Evolutionary conservation across 2,329 filamentous ascomycete species (phyloP).

Genomic region (Stenocarpella maydis): DNA sequence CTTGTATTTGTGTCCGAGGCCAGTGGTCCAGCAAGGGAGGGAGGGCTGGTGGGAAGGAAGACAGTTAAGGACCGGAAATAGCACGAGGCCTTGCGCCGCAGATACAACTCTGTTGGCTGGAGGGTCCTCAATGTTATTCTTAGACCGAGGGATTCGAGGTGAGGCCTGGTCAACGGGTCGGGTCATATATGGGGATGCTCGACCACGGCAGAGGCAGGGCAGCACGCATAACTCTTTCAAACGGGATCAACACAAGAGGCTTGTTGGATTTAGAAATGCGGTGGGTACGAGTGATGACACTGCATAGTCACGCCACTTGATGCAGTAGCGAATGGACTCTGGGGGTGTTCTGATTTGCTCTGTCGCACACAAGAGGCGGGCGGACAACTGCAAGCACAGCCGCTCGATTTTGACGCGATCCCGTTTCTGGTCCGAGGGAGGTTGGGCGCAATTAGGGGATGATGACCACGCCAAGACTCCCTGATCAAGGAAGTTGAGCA

Average conservation of each 20-base stretch:
- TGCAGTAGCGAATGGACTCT: constrained; percentile 14
- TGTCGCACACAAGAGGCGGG: constrained; percentile 16
- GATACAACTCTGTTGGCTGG: constrained; percentile 1
- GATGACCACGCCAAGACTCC: constrained; percentile 27
- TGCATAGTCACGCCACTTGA: constrained; percentile 20
- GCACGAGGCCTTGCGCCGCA: background rate
- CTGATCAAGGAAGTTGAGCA: constrained; percentile 27
- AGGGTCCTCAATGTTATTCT: constrained; percentile 17
- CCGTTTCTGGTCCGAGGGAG: constrained; percentile 23
- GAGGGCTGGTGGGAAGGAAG: background rate
- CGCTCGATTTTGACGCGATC: constrained; percentile 22
- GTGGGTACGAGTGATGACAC: constrained; percentile 14
- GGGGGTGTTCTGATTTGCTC: constrained; percentile 12
- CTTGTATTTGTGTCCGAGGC: background rate
- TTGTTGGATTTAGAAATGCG: constrained; percentile 2
- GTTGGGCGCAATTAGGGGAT: constrained; percentile 23
- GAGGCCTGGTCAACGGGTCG: constrained; percentile 11
- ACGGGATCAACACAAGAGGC: constrained; percentile 18
- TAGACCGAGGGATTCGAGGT: constrained; percentile 19
- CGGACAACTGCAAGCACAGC: constrained; percentile 25
- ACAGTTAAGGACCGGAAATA: background rate
- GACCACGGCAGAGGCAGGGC: background rate
- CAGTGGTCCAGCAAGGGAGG: background rate
- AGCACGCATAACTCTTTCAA: background rate
- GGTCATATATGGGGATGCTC: background rate